Evolutionary conservation across 352 stramenopile species (phyloP).

Genomic region (Blastocystis sp.): DNA sequence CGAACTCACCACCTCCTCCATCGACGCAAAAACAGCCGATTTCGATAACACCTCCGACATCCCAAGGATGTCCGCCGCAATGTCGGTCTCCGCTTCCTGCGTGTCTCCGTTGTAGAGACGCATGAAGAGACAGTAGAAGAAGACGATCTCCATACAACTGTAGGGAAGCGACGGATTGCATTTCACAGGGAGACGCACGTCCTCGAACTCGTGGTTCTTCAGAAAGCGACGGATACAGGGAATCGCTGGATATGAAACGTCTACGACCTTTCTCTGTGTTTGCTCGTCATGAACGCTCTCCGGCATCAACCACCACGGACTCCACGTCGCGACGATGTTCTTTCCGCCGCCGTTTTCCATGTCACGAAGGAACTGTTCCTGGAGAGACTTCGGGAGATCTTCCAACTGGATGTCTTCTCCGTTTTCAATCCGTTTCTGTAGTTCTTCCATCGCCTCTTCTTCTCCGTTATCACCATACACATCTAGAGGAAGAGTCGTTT

Average conservation of each 20-base stretch:
- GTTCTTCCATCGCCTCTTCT: conserved; percentile 7
- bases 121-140: conserved; percentile 32
- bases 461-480: conserved; percentile 20
- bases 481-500: not conserved
- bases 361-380: conserved; percentile 21
- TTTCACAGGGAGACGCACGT: not conserved
- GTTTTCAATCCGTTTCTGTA: conserved; percentile 6
- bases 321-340: not conserved
- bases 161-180: not conserved
- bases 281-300: not conserved
- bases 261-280: not conserved
- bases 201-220: not conserved
- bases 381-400: conserved; percentile 1
- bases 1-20: not conserved
- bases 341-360: conserved; percentile 6
- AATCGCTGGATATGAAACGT: not conserved
- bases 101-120: conserved; percentile 22
- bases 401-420: not conserved
- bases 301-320: conserved; percentile 35
- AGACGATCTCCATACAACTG: not conserved
- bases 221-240: not conserved
- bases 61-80: not conserved
- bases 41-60: not conserved
- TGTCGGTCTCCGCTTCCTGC: not conserved
- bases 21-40: not conserved